phyloP scores from a whole-genome alignment of 148 eudicot species.

The Rheum nobile region DNA sequence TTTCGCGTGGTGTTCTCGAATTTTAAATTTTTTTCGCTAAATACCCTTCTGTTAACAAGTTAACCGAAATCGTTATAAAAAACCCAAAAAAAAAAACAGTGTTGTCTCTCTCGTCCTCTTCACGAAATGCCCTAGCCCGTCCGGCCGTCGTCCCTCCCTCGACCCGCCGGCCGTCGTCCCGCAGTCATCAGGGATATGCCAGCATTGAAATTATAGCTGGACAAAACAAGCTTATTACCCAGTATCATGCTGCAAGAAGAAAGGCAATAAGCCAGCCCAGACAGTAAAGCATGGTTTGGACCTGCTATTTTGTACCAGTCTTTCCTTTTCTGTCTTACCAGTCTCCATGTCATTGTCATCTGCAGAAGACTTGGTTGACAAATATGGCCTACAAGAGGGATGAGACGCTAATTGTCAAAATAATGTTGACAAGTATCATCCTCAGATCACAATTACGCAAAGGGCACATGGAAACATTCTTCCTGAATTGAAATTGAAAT shows the following conservation, averaged over 20 bases:
- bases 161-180: no score
- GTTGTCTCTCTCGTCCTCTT: no score
- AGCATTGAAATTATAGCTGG: slow-evolving; percentile 88
- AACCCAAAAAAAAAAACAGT: no score
- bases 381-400: slow-evolving; percentile 24
- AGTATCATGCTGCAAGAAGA: slow-evolving; percentile 98
- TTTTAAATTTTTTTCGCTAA: no score
- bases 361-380: slow-evolving; percentile 29
- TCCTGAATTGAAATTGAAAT: no score
- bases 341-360: slow-evolving; percentile 61
- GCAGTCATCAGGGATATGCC: slow-evolving; percentile 98
- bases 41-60: no score
- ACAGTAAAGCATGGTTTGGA: slow-evolving; percentile 63
- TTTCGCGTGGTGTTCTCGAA: no score
- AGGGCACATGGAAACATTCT: no score
- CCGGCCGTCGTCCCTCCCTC: no score
- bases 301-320: slow-evolving; percentile 33
- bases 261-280: slow-evolving; percentile 87
- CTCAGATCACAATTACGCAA: no score
- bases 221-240: slow-evolving; percentile 84
- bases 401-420: neutral
- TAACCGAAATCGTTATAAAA: no score
- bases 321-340: slow-evolving; percentile 48
- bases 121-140: no score
- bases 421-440: neutral